Evolutionary conservation across 208 protist genomes (phyloP), one percentile per base, ranked within the genome.

Genomic region (Trypanosoma platydactyli): DNA sequence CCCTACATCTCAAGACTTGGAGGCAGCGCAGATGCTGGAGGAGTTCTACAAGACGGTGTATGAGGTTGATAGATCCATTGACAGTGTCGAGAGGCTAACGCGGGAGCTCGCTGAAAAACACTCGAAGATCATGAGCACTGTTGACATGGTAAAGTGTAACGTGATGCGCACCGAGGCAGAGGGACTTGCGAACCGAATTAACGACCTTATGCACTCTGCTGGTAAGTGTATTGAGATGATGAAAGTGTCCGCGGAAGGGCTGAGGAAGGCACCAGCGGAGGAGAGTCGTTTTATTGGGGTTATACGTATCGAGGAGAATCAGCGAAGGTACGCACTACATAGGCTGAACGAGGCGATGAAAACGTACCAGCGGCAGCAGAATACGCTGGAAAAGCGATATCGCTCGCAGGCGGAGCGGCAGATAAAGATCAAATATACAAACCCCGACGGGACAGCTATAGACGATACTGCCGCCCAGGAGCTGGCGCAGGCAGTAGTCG

Each of bases 401-500:
- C 81, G 80, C 70, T 61, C 76, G 20, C 86, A 92, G 72, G 92
- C 88, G 48, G 77, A 91, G 68, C 86, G 92, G n/a, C 89, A 91
- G 65, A 95, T 97, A 74, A 97, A 93, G 58, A 94, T 91, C 57
- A 92, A 91, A 59, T 95, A 85, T 80, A 92, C 81, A 22, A 92
- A 94, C 64, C 68, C 82, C 1, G 84, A 94, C 66, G 86, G 88
- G 33, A 80, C 67, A 41, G 76, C 78, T 15, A 86, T 97, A 38
- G 83, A 92, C 58, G 89, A 94, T 63, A 71, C 52, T 4, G 83
- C 84, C 25, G 89, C 81, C 30, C 73, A 84, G 67, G 71, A 86
- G 60, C 73, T 94, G 20, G 80, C 92, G 53, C 48, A 84, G 80
- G 77, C 88, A 54, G 87, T 95, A 46, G 54, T 97, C 54, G 87